phyloP scores from a whole-genome alignment of 768 basidiomycete genomes.

The Tubosaeta brunneosetosa region DNA sequence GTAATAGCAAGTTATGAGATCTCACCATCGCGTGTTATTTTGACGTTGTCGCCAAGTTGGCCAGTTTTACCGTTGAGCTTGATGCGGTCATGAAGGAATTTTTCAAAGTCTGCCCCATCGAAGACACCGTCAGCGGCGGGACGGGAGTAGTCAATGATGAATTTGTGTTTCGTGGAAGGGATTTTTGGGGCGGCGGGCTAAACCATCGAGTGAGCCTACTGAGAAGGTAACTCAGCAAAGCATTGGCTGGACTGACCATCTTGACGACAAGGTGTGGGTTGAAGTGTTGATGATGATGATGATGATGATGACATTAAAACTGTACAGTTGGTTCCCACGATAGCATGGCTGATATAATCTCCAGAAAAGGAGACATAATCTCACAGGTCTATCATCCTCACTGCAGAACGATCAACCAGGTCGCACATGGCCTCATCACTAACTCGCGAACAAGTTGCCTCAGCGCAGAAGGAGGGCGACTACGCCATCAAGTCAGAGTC shows the following conservation, averaged over 20 bases:
- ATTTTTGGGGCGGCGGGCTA: constrained; percentile 58
- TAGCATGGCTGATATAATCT: constrained; percentile 6
- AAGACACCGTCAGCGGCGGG: constrained; percentile 65
- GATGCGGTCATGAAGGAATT: constrained; percentile 90
- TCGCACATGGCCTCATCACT: constrained; percentile 32
- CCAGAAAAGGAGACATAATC: constrained; percentile 8
- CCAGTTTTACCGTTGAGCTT: constrained; percentile 92
- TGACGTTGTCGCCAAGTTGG: constrained; percentile 85
- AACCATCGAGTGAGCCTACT: constrained; percentile 68
- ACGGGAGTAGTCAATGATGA: constrained; percentile 80
- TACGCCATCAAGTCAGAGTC: constrained; percentile 80
- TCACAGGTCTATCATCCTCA: constrained; percentile 14
- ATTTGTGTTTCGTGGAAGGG: constrained; percentile 63
- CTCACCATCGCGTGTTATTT: constrained; percentile 80
- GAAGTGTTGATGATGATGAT: not conserved
- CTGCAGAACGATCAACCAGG: not conserved
- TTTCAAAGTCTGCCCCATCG: constrained; percentile 67
- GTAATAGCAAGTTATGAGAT: constrained; percentile 14
- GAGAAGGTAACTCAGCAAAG: constrained; percentile 91
- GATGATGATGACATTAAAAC: constrained; percentile 30
- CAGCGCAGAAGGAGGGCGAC: constrained; percentile 70
- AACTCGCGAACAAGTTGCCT: constrained; percentile 64
- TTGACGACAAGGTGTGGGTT: constrained; percentile 25
- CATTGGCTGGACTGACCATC: constrained; percentile 74
- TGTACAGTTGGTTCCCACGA: constrained; percentile 46